These are phyloP conservation scores for Hypsizygus marmoreus DNA, from an alignment of 768 basidiomycete species.

Conservation along the genomic window DNA sequence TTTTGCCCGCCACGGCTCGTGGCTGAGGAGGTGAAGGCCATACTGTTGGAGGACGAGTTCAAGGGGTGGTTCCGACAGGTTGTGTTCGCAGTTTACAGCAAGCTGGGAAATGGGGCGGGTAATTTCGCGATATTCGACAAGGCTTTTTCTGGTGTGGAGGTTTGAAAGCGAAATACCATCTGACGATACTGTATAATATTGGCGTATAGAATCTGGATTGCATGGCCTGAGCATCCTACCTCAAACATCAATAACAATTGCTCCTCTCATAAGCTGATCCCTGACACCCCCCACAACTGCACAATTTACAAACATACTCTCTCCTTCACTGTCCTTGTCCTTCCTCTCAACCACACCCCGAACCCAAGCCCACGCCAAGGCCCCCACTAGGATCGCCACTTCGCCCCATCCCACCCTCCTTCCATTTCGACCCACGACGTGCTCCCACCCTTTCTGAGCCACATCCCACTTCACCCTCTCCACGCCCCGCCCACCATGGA, in stretches of 20 bases:
- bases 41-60: conserved; percentile 43
- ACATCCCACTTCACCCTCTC: conserved; percentile 32
- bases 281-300: conserved; percentile 26
- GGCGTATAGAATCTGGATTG: too few relatives aligned
- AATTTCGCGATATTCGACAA: conserved; percentile 38
- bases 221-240: too few relatives aligned
- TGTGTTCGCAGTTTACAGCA: conserved; percentile 44
- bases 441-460: conserved; percentile 30
- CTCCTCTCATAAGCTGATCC: conserved; percentile 24
- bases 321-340: conserved; percentile 7
- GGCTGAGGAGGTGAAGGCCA: conserved; percentile 42
- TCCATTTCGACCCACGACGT: conserved; percentile 19
- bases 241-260: conserved; percentile 31
- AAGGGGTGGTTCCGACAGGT: conserved; percentile 41
- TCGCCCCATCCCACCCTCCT: conserved; percentile 18
- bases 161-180: too few relatives aligned
- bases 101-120: conserved; percentile 23
- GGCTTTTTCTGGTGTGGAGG: too few relatives aligned
- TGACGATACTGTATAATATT: too few relatives aligned
- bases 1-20: conserved; percentile 41
- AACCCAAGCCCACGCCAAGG: conserved; percentile 13
- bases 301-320: conserved; percentile 33
- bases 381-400: conserved; percentile 14
- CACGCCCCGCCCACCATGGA: conserved; percentile 38
- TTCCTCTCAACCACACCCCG: conserved; percentile 5